phyloP scores from a whole-genome alignment of 202 grass and related monocot species.

The Tripidium arundinaceum region DNA sequence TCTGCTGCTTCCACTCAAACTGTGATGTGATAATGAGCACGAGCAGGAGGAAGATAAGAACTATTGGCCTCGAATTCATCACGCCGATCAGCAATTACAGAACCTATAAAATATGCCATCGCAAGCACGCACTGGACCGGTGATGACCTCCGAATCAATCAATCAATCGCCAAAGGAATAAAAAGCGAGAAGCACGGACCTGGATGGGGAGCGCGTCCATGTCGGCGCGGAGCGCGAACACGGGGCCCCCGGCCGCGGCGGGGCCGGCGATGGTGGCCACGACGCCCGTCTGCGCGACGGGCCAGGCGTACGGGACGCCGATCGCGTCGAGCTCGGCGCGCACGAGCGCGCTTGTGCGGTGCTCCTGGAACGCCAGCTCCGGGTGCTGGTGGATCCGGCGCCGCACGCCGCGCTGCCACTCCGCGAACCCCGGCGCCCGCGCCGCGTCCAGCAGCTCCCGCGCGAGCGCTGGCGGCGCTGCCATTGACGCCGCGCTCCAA shows the following conservation, averaged over 20 bases:
- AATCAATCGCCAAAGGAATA: not conserved
- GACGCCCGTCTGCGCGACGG: slow-evolving; percentile 55
- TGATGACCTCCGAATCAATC: not conserved
- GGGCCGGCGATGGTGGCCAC: slow-evolving; percentile 44
- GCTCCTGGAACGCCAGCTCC: slow-evolving; percentile 74
- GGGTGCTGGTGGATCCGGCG: slow-evolving; percentile 71
- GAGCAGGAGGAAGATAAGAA: too few relatives aligned
- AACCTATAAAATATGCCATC: slow-evolving; percentile 29
- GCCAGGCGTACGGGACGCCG: slow-evolving; percentile 53
- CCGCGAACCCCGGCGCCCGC: slow-evolving; percentile 32
- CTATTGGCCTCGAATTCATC: too few relatives aligned
- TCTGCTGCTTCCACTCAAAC: too few relatives aligned
- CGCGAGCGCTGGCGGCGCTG: not conserved
- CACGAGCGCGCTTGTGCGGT: slow-evolving; percentile 56
- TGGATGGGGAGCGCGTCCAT: slow-evolving; percentile 89
- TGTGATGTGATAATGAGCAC: too few relatives aligned
- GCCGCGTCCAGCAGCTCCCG: slow-evolving; percentile 36
- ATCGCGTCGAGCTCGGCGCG: slow-evolving; percentile 55
- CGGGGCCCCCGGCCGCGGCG: slow-evolving; percentile 13
- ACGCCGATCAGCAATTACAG: too few relatives aligned
- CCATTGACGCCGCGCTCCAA: not conserved
- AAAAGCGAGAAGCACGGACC: not conserved
- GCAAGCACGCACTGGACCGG: too few relatives aligned
- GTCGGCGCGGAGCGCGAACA: slow-evolving; percentile 79
- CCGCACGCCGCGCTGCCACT: slow-evolving; percentile 45